These are phyloP conservation scores for Sechiopsis laciniata DNA, from an alignment of 306 rosid species.

Conservation along the genomic window DNA sequence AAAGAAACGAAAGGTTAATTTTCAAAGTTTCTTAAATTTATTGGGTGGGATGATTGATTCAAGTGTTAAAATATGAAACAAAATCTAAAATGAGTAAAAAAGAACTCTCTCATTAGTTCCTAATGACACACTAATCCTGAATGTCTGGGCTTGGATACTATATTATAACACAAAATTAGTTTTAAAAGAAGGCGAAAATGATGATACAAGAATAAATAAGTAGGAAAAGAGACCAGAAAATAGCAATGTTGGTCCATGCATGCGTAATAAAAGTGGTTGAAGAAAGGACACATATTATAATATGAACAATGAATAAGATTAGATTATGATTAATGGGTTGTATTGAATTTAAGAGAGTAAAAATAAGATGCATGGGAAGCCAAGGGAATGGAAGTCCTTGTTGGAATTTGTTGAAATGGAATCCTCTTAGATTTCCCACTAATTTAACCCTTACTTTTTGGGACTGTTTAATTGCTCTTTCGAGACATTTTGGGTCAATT, in stretches of 20 bases:
- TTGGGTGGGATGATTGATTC: not conserved
- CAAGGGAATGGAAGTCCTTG: slow-evolving; percentile 10
- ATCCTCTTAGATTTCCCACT: slow-evolving; percentile 17
- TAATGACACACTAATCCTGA: not conserved
- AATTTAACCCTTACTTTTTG: not conserved
- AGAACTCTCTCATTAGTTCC: not conserved
- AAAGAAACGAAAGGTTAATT: not conserved
- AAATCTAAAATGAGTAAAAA: not conserved
- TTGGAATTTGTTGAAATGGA: slow-evolving; percentile 14
- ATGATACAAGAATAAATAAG: not conserved
- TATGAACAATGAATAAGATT: not conserved
- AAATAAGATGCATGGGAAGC: not conserved
- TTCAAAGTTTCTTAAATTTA: no score
- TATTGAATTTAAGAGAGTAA: not conserved
- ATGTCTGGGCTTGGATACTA: not conserved
- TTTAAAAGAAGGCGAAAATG: no score
- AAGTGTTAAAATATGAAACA: not conserved
- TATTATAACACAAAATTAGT: no score
- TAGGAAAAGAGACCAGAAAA: not conserved
- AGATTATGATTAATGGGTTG: not conserved
- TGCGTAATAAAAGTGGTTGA: not conserved
- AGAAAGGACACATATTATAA: no score
- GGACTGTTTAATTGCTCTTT: not conserved
- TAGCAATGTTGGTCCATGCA: not conserved
- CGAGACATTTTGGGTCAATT: slow-evolving; percentile 6